Percentiles rank a stretch among this genome's conserved stretches.
phyloP scores from a whole-genome alignment of 2,329 filamentous ascomycete genomes.

The Coniella vitis region DNA sequence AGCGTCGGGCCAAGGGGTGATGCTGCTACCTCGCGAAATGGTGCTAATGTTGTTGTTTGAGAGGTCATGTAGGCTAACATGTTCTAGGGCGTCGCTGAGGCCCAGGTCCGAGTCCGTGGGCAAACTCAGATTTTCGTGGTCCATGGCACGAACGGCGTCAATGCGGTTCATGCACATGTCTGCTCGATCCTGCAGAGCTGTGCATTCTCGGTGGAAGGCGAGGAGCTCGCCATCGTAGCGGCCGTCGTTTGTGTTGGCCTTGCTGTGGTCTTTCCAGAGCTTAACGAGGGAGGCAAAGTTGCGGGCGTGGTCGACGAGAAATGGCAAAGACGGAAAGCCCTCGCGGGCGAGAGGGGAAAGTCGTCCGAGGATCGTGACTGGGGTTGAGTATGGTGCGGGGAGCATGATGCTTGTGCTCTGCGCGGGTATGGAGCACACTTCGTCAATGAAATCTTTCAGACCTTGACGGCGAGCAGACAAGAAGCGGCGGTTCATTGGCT shows the following conservation, averaged over 20 bases:
- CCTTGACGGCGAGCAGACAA: slow-evolving; percentile 66
- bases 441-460: slow-evolving; percentile 83
- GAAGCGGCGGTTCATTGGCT: slow-evolving; percentile 85
- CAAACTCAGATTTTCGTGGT: slow-evolving; percentile 26
- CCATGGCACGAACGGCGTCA: slow-evolving; percentile 36
- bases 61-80: slow-evolving; percentile 30
- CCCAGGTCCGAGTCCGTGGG: slow-evolving; percentile 21
- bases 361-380: slow-evolving; percentile 79
- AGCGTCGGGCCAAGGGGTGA: slow-evolving; percentile 28
- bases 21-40: slow-evolving; percentile 28
- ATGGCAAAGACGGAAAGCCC: slow-evolving; percentile 88
- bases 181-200: slow-evolving; percentile 42
- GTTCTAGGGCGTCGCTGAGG: slow-evolving; percentile 43
- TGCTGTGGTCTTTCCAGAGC: slow-evolving; percentile 62
- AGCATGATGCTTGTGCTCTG: slow-evolving; percentile 58
- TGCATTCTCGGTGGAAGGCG: slow-evolving; percentile 46
- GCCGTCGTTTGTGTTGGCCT: slow-evolving; percentile 24
- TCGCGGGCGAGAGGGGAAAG: slow-evolving; percentile 76
- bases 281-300: slow-evolving; percentile 80
- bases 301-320: slow-evolving; percentile 81
- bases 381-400: slow-evolving; percentile 85
- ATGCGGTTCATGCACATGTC: slow-evolving; percentile 45
- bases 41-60: slow-evolving; percentile 26
- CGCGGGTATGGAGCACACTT: slow-evolving; percentile 74
- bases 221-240: slow-evolving; percentile 46